Evolutionary conservation across 163 green algal genomes (phyloP).

Genomic region (Trebouxia gelatinosa): DNA sequence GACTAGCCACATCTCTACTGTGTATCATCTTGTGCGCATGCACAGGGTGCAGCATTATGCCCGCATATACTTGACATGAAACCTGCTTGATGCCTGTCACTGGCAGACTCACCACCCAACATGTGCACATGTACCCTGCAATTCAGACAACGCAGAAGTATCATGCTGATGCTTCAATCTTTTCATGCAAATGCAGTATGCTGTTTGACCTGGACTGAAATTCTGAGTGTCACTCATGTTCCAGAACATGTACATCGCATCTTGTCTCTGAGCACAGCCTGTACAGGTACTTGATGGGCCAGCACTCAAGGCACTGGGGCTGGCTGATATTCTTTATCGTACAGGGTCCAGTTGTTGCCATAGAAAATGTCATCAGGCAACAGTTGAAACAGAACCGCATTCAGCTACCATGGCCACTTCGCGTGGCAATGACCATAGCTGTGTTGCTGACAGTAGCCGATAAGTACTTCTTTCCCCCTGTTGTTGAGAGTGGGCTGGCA

Average conservation of each 20-base stretch:
- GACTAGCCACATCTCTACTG: too few species aligned
- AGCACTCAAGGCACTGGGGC: neutral
- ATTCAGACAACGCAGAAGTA: too few species aligned
- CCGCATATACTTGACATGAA: too few species aligned
- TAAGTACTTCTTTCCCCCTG: conserved; percentile 38
- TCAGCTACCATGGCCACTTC: neutral
- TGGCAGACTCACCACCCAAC: neutral
- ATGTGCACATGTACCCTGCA: neutral
- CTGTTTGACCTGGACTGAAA: neutral
- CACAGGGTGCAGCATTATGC: too few species aligned
- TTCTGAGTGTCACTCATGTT: neutral
- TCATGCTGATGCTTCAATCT: too few species aligned
- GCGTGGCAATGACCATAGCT: conserved; percentile 1
- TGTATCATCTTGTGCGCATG: too few species aligned
- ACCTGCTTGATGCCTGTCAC: too few species aligned
- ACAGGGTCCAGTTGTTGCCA: conserved; percentile 27
- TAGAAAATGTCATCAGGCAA: conserved; percentile 22
- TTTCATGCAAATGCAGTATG: neutral
- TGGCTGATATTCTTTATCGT: conserved; percentile 40
- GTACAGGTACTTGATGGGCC: conserved; percentile 34
- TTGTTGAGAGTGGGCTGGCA: conserved; percentile 15
- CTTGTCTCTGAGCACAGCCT: neutral
- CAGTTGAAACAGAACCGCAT: neutral
- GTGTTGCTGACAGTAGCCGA: conserved; percentile 26
- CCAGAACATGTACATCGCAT: neutral